Conservation (phyloP, 176 grass and related monocot species). For the Paspalum notatum region DNA sequence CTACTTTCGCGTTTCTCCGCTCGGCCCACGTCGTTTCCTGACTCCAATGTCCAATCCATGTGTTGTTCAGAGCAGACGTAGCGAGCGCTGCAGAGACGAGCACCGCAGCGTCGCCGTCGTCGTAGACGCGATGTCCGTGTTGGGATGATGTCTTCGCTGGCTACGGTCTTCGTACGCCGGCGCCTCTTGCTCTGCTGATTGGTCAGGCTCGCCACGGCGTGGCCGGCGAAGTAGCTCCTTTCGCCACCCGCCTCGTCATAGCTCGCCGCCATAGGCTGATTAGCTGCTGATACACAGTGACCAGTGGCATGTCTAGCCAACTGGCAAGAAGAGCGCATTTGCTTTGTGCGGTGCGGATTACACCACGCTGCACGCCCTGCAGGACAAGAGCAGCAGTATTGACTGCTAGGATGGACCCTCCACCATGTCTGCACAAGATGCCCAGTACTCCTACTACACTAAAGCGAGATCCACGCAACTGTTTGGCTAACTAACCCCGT, state of each 20-base stretch:
- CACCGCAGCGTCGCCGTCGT: background rate
- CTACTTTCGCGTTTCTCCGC: too few relatives aligned
- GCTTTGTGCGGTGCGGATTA: slow-evolving; percentile 23
- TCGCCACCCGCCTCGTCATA: background rate
- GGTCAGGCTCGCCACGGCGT: background rate
- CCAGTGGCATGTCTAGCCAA: background rate
- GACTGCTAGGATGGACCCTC: background rate
- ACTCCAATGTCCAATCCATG: too few relatives aligned
- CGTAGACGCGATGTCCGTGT: background rate
- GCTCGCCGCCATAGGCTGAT: background rate
- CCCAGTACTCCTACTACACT: background rate
- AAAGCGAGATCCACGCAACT: background rate
- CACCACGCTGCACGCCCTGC: background rate
- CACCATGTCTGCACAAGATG: background rate
- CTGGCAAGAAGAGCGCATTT: slow-evolving; percentile 12
- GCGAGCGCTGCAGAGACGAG: too few relatives aligned
- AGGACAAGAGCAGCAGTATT: too few relatives aligned
- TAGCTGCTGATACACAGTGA: background rate
- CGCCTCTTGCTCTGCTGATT: background rate
- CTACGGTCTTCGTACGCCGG: too few relatives aligned
- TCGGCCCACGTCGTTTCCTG: too few relatives aligned
- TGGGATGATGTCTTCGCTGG: too few relatives aligned
- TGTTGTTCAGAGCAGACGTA: too few relatives aligned
- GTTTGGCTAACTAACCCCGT: background rate
- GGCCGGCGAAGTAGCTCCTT: background rate